Conservation (phyloP, 345 rosid genomes). For the Mercurialis annua region DNA sequence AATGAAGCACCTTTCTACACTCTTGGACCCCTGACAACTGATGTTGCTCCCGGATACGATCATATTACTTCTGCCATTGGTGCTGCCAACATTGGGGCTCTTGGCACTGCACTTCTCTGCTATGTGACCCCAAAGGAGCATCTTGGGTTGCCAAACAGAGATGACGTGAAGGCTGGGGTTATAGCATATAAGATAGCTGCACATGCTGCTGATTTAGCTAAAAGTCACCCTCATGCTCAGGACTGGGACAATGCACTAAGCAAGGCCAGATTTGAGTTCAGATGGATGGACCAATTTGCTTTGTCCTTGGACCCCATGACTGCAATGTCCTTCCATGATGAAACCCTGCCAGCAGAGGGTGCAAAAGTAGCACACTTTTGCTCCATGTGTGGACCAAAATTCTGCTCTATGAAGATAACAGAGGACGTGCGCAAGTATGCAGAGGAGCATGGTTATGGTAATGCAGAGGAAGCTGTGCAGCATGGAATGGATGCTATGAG, state of each 20-base stretch:
- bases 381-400: conserved; percentile 98
- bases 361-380: conserved; percentile 99
- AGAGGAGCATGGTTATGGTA: conserved; percentile 94
- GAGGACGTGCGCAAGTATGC: conserved; percentile 97
- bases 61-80: conserved; percentile 99
- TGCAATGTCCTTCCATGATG: conserved; percentile 97
- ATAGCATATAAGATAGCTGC: conserved; percentile 96
- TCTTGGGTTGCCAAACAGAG: conserved; percentile 96
- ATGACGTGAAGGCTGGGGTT: conserved; percentile 96
- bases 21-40: conserved; percentile 95
- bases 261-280: conserved; percentile 93
- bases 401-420: conserved; percentile 99
- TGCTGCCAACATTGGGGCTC: conserved; percentile 98
- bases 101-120: conserved; percentile 98
- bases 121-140: conserved; percentile 98
- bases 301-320: conserved; percentile 96
- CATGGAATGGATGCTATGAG: conserved; percentile 98
- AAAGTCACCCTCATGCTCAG: conserved; percentile 91
- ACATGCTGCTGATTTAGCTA: conserved; percentile 98
- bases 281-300: conserved; percentile 99
- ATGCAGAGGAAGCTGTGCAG: conserved; percentile 79
- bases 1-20: conserved; percentile 99
- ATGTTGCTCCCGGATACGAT: conserved; percentile 95
- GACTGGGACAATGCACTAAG: conserved; percentile 97
- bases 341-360: conserved; percentile 94